A percentile compares a stretch with the other conserved stretches of the same genome.
Evolutionary conservation across 1,139 yeast species (phyloP).

Genomic region (Schwanniomyces etchellsii): DNA sequence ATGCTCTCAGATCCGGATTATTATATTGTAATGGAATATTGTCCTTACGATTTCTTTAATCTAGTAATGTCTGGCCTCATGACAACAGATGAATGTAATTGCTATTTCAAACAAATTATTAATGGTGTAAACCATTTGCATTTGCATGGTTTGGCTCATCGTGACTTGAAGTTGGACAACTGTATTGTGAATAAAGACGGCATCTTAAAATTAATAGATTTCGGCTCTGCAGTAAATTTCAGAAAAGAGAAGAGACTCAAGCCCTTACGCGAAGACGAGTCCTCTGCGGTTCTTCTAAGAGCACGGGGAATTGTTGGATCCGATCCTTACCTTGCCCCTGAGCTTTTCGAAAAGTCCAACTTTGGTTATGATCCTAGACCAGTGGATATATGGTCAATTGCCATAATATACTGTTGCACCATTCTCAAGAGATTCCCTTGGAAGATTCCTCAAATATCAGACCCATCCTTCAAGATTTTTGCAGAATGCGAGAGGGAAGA

Average conservation of each 20-base stretch:
- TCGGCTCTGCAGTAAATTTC: constrained; percentile 71
- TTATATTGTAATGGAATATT: constrained; percentile 69
- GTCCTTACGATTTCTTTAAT: constrained; percentile 70
- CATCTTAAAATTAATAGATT: constrained; percentile 65
- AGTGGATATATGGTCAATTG: constrained; percentile 76
- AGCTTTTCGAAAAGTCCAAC: constrained; percentile 46
- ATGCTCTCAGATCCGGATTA: constrained; percentile 33
- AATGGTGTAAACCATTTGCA: constrained; percentile 61
- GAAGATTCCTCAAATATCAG: constrained; percentile 63
- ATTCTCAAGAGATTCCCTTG: constrained; percentile 68
- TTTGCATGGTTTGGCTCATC: constrained; percentile 64
- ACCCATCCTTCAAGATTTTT: constrained; percentile 46
- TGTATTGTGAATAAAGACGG: constrained; percentile 65
- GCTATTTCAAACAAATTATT: constrained; percentile 65
- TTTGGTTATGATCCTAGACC: constrained; percentile 62
- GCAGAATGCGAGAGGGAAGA: constrained; percentile 15
- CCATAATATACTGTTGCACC: constrained; percentile 75
- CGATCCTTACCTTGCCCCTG: constrained; percentile 79
- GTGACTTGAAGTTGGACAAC: constrained; percentile 73
- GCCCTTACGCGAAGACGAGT: constrained; percentile 22
- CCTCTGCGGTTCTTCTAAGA: constrained; percentile 19
- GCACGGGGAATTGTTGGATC: constrained; percentile 76
- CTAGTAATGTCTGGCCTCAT: constrained; percentile 70
- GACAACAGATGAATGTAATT: constrained; percentile 51
- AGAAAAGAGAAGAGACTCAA: constrained; percentile 21